Evolutionary conservation across 306 rosid genomes (phyloP).

Genomic region (Betula pendula): DNA sequence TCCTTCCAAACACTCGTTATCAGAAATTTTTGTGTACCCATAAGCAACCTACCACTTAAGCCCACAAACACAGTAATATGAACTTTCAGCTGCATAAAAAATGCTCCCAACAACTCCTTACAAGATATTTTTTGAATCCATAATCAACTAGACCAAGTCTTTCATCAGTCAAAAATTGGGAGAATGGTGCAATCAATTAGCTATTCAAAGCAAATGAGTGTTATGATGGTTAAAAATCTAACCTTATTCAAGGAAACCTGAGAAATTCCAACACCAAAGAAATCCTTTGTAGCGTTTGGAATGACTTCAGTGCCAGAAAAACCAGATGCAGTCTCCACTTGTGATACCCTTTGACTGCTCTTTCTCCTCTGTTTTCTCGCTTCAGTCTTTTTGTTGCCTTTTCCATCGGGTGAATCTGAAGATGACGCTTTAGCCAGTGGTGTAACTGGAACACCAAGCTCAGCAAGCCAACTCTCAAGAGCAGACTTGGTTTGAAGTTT

Average conservation of each 20-base stretch:
- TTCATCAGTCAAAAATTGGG: slow-evolving; percentile 1
- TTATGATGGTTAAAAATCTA: slow-evolving; percentile 19
- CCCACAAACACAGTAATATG: neutral
- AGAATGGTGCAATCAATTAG: neutral
- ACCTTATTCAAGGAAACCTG: slow-evolving; percentile 52
- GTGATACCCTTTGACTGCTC: slow-evolving; percentile 44
- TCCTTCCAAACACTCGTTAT: neutral
- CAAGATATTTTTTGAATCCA: neutral
- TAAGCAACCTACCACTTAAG: neutral
- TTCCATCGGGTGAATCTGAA: slow-evolving; percentile 54
- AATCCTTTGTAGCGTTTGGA: slow-evolving; percentile 44
- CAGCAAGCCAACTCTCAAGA: slow-evolving; percentile 73
- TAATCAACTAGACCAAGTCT: neutral
- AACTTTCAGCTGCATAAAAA: neutral
- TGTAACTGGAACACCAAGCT: slow-evolving; percentile 65
- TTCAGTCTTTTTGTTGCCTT: slow-evolving; percentile 60
- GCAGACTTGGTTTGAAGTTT: slow-evolving; percentile 68
- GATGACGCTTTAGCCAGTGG: slow-evolving; percentile 42
- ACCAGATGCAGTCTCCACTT: slow-evolving; percentile 41
- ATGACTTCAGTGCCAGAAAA: slow-evolving; percentile 41
- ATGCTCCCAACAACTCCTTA: neutral
- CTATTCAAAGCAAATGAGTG: neutral
- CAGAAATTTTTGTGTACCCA: neutral
- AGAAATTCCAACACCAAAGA: slow-evolving; percentile 34
- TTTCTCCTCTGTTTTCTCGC: slow-evolving; percentile 65